These are phyloP conservation scores for Ustilago lituana DNA, from an alignment of 1,284 basidiomycete species.

Conservation along the genomic window DNA sequence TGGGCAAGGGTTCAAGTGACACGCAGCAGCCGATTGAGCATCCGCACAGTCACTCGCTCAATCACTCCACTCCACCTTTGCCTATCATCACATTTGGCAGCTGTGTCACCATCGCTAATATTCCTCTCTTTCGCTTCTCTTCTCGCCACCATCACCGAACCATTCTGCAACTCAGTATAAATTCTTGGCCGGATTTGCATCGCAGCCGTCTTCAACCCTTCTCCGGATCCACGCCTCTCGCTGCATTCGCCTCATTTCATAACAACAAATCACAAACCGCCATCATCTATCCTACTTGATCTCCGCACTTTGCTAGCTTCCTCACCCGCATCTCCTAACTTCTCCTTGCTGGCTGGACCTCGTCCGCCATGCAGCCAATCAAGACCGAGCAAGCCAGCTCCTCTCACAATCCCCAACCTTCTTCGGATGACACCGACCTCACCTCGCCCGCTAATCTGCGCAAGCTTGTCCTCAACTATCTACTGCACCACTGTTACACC, in stretches of 20 bases:
- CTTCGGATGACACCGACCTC: conserved; percentile 42
- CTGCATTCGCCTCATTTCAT: too few relatives aligned
- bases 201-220: too few relatives aligned
- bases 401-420: conserved; percentile 12
- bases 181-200: too few relatives aligned
- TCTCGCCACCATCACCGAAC: too few relatives aligned
- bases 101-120: conserved; percentile 8
- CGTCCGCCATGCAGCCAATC: conserved; percentile 27
- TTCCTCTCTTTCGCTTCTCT: too few relatives aligned
- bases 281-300: too few relatives aligned
- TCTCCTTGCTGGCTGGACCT: not conserved
- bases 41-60: not conserved
- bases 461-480: conserved; percentile 81
- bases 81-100: not conserved
- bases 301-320: too few relatives aligned
- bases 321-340: too few relatives aligned
- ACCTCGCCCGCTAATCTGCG: conserved; percentile 64
- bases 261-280: not conserved
- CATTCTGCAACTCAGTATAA: too few relatives aligned
- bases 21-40: too few relatives aligned
- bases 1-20: conserved; percentile 4
- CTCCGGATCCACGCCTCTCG: too few relatives aligned
- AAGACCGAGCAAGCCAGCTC: conserved; percentile 10
- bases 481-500: conserved; percentile 78
- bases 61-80: not conserved